Conservation (phyloP, 805 yeast species). For the Yarrowia sp. region DNA sequence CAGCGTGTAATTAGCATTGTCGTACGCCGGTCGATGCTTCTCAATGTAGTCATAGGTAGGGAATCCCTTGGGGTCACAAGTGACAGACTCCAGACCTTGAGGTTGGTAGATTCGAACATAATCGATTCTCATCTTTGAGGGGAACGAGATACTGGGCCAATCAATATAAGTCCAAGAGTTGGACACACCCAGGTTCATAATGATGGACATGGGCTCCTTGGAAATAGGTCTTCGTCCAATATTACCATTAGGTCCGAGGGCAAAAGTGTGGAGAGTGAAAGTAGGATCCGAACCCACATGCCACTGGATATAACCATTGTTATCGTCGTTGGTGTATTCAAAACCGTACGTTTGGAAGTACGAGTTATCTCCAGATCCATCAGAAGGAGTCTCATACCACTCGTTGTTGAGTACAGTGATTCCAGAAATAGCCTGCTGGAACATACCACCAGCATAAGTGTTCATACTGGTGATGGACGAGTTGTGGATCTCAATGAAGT, state of each 20-base stretch:
- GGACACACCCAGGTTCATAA: conserved; percentile 86
- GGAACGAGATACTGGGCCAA: conserved; percentile 77
- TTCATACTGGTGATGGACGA: conserved; percentile 72
- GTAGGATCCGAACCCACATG: conserved; percentile 80
- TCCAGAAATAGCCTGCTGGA: conserved; percentile 89
- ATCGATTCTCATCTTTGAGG: conserved; percentile 72
- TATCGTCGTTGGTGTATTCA: conserved; percentile 72
- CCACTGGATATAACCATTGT: conserved; percentile 79
- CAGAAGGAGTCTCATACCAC: conserved; percentile 66
- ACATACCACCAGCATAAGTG: conserved; percentile 87
- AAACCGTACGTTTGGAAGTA: conserved; percentile 71
- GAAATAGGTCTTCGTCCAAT: conserved; percentile 76
- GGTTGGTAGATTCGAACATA: conserved; percentile 92
- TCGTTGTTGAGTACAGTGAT: conserved; percentile 70
- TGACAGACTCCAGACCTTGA: conserved; percentile 51
- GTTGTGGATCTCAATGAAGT: conserved; percentile 72
- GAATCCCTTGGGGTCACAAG: conserved; percentile 83
- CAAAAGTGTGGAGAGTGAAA: conserved; percentile 65
- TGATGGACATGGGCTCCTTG: conserved; percentile 89
- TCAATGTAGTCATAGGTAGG: conserved; percentile 86
- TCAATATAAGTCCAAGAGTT: conserved; percentile 92
- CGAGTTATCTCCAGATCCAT: conserved; percentile 31
- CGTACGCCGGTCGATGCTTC: conserved; percentile 65
- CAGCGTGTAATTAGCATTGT: conserved; percentile 62
- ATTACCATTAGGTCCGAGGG: conserved; percentile 89